Conservation (phyloP, 192 early-diverging fungal genomes). For the Coemansia sp. region DNA sequence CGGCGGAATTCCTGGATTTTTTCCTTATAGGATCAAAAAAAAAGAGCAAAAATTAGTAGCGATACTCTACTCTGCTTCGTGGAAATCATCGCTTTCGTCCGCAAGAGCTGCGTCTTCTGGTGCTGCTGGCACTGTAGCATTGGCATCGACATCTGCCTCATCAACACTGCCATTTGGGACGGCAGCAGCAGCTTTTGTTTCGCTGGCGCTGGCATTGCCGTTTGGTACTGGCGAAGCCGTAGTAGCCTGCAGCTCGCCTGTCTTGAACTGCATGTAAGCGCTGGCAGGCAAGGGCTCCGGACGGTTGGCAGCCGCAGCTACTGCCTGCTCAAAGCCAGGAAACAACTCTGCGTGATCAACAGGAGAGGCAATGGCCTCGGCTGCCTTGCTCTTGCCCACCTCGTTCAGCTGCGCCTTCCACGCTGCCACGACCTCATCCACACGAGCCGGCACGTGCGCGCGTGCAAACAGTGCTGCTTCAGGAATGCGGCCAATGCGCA, state of each 20-base stretch:
- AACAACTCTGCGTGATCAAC: slow-evolving; percentile 82
- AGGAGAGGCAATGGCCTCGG: slow-evolving; percentile 87
- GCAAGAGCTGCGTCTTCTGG: too few relatives aligned
- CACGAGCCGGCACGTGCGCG: slow-evolving; percentile 78
- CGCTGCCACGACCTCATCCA: slow-evolving; percentile 63
- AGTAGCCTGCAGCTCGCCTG: slow-evolving; percentile 7
- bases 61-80: slow-evolving; percentile 18
- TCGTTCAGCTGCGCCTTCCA: slow-evolving; percentile 78
- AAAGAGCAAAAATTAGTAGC: neutral
- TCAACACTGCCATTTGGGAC: slow-evolving; percentile 6
- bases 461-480: slow-evolving; percentile 95
- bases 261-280: slow-evolving; percentile 30
- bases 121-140: neutral
- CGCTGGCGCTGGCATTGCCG: too few relatives aligned
- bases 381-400: slow-evolving; percentile 72
- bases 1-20: too few relatives aligned
- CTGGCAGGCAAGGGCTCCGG: slow-evolving; percentile 13
- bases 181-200: slow-evolving; percentile 6
- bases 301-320: slow-evolving; percentile 10
- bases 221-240: neutral
- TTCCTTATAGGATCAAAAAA: neutral
- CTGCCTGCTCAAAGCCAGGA: slow-evolving; percentile 60
- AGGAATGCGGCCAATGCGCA: slow-evolving; percentile 82
- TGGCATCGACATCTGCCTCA: slow-evolving; percentile 5
- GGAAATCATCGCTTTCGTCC: slow-evolving; percentile 39